Percentiles rank a stretch among this genome's conserved stretches.
phyloP scores from a whole-genome alignment of 306 rosid genomes.

The Acmispon strigosus region DNA sequence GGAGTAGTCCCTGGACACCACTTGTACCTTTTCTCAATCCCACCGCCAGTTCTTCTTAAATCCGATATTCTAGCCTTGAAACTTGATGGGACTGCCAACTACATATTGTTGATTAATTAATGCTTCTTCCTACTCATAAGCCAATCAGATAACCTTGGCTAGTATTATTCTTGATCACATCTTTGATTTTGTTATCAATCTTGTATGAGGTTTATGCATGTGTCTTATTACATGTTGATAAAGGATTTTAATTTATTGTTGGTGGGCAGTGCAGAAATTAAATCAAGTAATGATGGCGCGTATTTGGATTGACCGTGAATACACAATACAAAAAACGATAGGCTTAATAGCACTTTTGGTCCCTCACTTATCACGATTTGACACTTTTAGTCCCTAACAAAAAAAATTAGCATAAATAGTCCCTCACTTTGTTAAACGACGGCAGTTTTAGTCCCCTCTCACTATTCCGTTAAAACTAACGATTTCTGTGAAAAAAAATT shows the following conservation, averaged over 20 bases:
- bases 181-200: background rate
- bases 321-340: too few relatives aligned
- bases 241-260: background rate
- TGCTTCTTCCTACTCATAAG: background rate
- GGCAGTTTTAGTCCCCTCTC: too few relatives aligned
- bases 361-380: too few relatives aligned
- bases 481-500: too few relatives aligned
- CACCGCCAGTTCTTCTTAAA: background rate
- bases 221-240: background rate
- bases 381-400: too few relatives aligned
- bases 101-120: background rate
- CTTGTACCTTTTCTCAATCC: background rate
- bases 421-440: too few relatives aligned
- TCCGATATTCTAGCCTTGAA: background rate
- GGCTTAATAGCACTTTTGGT: too few relatives aligned
- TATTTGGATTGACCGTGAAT: too few relatives aligned
- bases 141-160: background rate
- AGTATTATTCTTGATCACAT: background rate
- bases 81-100: conserved; percentile 23
- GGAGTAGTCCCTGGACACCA: background rate
- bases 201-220: background rate
- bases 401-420: too few relatives aligned
- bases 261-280: background rate
- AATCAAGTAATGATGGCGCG: too few relatives aligned
- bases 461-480: too few relatives aligned